Conservation (phyloP, 495 filamentous ascomycete genomes). For the Penicillium turbatum region DNA sequence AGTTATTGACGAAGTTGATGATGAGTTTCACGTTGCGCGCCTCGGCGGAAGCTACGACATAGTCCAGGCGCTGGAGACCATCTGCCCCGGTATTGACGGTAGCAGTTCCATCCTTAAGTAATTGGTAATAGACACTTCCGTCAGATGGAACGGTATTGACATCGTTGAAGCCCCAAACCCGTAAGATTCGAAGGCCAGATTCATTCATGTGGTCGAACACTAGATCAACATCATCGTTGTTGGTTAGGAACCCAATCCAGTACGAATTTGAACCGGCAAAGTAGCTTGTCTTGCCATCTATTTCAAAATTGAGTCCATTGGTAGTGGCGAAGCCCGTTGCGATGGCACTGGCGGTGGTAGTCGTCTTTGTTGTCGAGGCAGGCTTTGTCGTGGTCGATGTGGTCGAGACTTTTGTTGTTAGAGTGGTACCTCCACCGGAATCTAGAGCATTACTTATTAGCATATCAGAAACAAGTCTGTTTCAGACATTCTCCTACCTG, state of each 20-base stretch:
- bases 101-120: slow-evolving; percentile 46
- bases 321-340: slow-evolving; percentile 44
- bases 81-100: slow-evolving; percentile 64
- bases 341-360: slow-evolving; percentile 13
- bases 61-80: slow-evolving; percentile 64
- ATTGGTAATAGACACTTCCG: slow-evolving; percentile 58
- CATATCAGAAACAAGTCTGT: no score
- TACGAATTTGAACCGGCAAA: slow-evolving; percentile 70
- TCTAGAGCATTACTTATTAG: not conserved
- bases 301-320: slow-evolving; percentile 53
- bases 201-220: slow-evolving; percentile 46
- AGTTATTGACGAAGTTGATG: slow-evolving; percentile 55
- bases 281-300: slow-evolving; percentile 58
- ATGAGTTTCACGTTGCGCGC: slow-evolving; percentile 57
- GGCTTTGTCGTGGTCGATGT: slow-evolving; percentile 6
- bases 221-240: slow-evolving; percentile 58
- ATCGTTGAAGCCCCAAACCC: slow-evolving; percentile 73
- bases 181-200: slow-evolving; percentile 62
- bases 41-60: slow-evolving; percentile 58
- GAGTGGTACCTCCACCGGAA: not conserved
- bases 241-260: slow-evolving; percentile 67
- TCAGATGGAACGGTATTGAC: slow-evolving; percentile 42
- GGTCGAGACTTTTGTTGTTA: not conserved
- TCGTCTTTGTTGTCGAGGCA: slow-evolving; percentile 7
- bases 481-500: slow-evolving; percentile 10